phyloP scores from a whole-genome alignment of 2,329 filamentous ascomycete species.

The Fusarium foetens region DNA sequence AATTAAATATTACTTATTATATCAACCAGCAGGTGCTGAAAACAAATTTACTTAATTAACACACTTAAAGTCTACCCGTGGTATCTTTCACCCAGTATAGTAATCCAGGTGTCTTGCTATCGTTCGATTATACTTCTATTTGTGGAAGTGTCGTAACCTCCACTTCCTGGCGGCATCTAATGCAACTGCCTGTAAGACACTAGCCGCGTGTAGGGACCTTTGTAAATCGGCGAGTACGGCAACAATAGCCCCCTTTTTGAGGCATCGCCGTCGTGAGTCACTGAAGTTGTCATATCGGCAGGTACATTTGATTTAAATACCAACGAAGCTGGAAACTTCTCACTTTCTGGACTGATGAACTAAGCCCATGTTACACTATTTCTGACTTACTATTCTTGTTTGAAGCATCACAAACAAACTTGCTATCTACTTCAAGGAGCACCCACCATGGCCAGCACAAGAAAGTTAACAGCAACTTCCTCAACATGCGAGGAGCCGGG shows the following conservation, averaged over 20 bases:
- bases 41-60: not conserved
- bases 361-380: not conserved
- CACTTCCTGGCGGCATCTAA: not conserved
- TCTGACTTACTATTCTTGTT: not conserved
- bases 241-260: not conserved
- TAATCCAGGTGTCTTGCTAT: not conserved
- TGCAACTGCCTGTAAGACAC: slow-evolving; percentile 12
- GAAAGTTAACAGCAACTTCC: slow-evolving; percentile 35
- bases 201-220: slow-evolving; percentile 19
- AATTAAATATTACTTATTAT: slow-evolving; percentile 14
- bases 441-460: slow-evolving; percentile 26
- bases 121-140: not conserved
- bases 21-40: not conserved
- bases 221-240: not conserved
- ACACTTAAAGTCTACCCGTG: not conserved
- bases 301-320: not conserved
- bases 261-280: slow-evolving; percentile 13
- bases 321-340: not conserved
- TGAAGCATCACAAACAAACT: not conserved
- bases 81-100: not conserved
- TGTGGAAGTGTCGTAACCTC: not conserved
- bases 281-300: not conserved
- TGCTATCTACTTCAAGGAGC: not conserved
- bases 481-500: slow-evolving; percentile 45
- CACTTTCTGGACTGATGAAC: not conserved